Percentiles rank a stretch among this genome's conserved stretches.
Evolutionary conservation across 305 asterid species (phyloP).

Genomic region (Fraxinus xanthoxyloides): DNA sequence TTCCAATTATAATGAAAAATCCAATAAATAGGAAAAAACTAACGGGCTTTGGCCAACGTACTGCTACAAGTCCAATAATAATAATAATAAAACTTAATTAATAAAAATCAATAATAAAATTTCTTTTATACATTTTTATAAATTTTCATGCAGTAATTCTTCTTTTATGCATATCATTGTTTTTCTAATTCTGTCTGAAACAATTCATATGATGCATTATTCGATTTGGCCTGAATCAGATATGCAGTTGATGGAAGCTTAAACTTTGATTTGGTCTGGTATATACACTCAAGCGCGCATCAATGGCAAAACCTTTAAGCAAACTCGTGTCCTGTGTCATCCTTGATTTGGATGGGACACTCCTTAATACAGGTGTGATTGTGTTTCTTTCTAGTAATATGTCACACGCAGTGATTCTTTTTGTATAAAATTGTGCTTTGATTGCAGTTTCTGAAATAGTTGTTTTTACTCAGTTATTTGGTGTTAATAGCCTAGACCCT

Average conservation of each 20-base stretch:
- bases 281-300: slow-evolving; percentile 13
- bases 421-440: background rate
- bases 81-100: no score
- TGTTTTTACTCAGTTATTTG: slow-evolving; percentile 1
- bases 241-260: slow-evolving; percentile 16
- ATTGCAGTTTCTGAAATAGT: background rate
- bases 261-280: slow-evolving; percentile 16
- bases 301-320: slow-evolving; percentile 41
- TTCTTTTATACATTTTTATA: no score
- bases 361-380: slow-evolving; percentile 76
- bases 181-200: background rate
- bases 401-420: slow-evolving; percentile 1
- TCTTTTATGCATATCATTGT: background rate
- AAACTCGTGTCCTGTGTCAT: slow-evolving; percentile 73
- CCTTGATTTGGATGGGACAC: slow-evolving; percentile 94
- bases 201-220: background rate
- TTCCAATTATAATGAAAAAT: no score
- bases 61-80: no score
- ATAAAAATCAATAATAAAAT: no score
- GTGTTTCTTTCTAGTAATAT: slow-evolving; percentile 6
- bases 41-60: no score
- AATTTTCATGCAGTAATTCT: background rate
- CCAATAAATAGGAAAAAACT: no score
- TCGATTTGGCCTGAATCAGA: slow-evolving; percentile 1
- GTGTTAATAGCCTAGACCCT: slow-evolving; percentile 3